Conservation (phyloP, 805 yeast species). For the Lachancea meyersii region DNA sequence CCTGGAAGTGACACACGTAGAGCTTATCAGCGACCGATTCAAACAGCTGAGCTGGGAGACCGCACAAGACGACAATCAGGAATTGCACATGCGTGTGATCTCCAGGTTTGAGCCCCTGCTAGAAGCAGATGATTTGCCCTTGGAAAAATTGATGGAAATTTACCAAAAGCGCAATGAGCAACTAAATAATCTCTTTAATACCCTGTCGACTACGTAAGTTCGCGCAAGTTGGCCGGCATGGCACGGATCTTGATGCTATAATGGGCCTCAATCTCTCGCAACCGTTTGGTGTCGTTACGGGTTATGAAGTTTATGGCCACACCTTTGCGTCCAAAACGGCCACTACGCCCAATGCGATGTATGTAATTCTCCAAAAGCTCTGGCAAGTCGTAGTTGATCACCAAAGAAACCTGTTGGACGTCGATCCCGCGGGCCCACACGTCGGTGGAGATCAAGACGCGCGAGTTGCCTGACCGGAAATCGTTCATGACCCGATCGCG, state of each 20-base stretch:
- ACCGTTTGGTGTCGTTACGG: conserved; percentile 60
- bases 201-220: conserved; percentile 15
- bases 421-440: conserved; percentile 97
- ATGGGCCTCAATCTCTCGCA: conserved; percentile 83
- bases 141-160: conserved; percentile 5
- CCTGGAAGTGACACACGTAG: conserved; percentile 17
- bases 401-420: conserved; percentile 94
- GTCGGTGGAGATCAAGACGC: conserved; percentile 90
- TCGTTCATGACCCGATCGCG: conserved; percentile 94
- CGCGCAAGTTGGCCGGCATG: conserved; percentile 74
- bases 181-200: conserved; percentile 5
- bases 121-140: background rate
- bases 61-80: conserved; percentile 6
- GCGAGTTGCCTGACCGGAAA: conserved; percentile 88
- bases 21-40: conserved; percentile 26
- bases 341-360: conserved; percentile 97
- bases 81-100: conserved; percentile 24
- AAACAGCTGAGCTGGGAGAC: conserved; percentile 20
- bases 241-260: conserved; percentile 87
- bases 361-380: conserved; percentile 87
- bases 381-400: conserved; percentile 90
- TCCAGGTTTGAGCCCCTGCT: conserved; percentile 24
- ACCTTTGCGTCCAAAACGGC: conserved; percentile 98
- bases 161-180: conserved; percentile 7
- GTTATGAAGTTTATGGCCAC: conserved; percentile 94